A percentile compares a stretch with the other conserved stretches of the same genome.
Evolutionary conservation across 345 rosid genomes (phyloP).

Genomic region (Clausena lansium): DNA sequence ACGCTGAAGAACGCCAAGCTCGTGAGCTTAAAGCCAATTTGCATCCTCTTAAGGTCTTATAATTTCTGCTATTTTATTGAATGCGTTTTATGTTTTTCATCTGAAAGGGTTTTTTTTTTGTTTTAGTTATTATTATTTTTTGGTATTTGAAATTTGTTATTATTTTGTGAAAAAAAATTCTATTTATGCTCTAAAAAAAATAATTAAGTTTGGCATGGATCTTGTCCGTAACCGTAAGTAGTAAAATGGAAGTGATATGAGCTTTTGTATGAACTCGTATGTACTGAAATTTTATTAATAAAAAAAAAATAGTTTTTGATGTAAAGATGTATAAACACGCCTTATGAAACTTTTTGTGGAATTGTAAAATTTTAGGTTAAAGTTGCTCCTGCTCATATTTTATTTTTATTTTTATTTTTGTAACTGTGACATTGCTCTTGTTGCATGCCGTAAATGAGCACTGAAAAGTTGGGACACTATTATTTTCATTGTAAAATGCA

Average conservation of each 20-base stretch:
- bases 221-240: not conserved
- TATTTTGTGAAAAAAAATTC: not conserved
- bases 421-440: not conserved
- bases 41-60: conserved; percentile 82
- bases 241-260: not conserved
- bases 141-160: not conserved
- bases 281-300: not conserved
- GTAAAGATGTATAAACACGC: not conserved
- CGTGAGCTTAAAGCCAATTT: conserved; percentile 79
- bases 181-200: not conserved
- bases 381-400: not conserved
- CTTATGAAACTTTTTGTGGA: not conserved
- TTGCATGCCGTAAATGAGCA: not conserved
- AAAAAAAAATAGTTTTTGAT: not conserved
- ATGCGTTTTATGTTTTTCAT: not conserved
- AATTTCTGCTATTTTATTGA: not conserved
- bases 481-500: not conserved
- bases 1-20: conserved; percentile 64
- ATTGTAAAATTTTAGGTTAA: not conserved
- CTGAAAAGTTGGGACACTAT: not conserved
- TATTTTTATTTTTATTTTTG: not conserved
- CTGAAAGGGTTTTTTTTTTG: not conserved
- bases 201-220: not conserved
- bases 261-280: not conserved
- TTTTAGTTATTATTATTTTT: not conserved